Evolutionary conservation across 2,329 filamentous ascomycete genomes (phyloP), one percentile per base, ranked within the genome.

Genomic region (Paraconiothyrium brasiliense): DNA sequence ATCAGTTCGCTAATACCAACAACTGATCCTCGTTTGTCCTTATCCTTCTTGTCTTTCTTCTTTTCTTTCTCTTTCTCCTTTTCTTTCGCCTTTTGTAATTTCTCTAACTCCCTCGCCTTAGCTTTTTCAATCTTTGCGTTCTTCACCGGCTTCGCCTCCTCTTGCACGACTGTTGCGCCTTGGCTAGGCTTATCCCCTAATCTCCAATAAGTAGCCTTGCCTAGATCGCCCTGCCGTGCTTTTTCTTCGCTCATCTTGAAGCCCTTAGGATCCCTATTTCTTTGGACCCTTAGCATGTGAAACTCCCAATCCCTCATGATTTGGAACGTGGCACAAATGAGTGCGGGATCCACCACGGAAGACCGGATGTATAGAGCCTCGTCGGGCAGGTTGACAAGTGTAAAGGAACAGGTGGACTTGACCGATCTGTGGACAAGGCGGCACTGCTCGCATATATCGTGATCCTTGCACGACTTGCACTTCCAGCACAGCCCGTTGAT

Each of bases 281-380:
- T 73, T 63, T 76, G 66, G 27, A 61, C 55, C 13, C 72, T 57
- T 1, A 77, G 51, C 20, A 67, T 70, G 16, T 71, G 61, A 54
- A 66, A 67, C 34, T 77, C 71, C 75, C 75, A 78, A 16, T 78
- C 75, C 51, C 74, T 76, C 57, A 78, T 49, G 8, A 77, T 61
- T 37, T 77, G 74, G 2, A 78, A 54, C 5, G 73, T 75, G 1
- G 74, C 72, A 7, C 76, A 62, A 1, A 75, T 69, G 9, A 76
- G 69, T 2, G 68, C 67, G 2, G 67, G 65, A 46, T 77, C 72
- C 4, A 75, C 66, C 0, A 16, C 44, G 3, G 59, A 34, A 10
- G 67, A 70, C 9, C 74, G 70, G 30, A 78, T 71, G 41, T 70
- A 60, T 5, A 77, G 39, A 6, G 72, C 66, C 59, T 77, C 74